Evolutionary conservation across 345 rosid genomes (phyloP).

Genomic region (Anacardium occidentale): DNA sequence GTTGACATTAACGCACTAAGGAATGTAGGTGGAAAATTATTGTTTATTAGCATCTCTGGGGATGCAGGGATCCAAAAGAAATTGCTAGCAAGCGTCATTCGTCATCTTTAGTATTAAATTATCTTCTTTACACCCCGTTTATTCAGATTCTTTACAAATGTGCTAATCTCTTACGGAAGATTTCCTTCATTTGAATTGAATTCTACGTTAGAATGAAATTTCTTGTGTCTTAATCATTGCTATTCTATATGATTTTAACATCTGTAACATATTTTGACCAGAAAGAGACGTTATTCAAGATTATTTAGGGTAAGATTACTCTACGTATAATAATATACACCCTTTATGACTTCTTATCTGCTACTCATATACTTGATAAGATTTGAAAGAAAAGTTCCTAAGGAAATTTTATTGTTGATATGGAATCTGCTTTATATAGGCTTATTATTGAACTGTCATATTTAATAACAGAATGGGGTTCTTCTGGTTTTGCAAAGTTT

Average conservation of each 20-base stretch:
- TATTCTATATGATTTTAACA: background rate
- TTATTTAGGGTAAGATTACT: too few relatives aligned
- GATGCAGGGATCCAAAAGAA: slow-evolving; percentile 3
- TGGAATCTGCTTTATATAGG: background rate
- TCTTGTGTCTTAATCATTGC: background rate
- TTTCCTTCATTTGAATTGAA: background rate
- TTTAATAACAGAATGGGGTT: background rate
- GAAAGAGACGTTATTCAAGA: background rate
- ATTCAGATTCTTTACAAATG: slow-evolving; percentile 6
- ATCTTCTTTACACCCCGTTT: background rate
- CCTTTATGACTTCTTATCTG: too few relatives aligned
- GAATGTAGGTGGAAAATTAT: background rate
- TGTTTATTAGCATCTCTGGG: background rate
- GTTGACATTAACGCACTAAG: background rate
- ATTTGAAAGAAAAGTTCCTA: background rate
- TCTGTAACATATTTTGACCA: background rate
- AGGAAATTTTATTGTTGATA: too few relatives aligned
- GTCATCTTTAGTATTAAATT: background rate
- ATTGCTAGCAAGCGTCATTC: background rate
- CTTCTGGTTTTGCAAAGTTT: too few relatives aligned
- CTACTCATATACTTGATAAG: background rate
- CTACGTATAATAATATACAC: too few relatives aligned
- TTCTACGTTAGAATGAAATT: background rate
- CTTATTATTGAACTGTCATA: too few relatives aligned
- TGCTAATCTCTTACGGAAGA: background rate